Conservation (phyloP, 2,329 filamentous ascomycete species). For the Ustilaginoidea virens region DNA sequence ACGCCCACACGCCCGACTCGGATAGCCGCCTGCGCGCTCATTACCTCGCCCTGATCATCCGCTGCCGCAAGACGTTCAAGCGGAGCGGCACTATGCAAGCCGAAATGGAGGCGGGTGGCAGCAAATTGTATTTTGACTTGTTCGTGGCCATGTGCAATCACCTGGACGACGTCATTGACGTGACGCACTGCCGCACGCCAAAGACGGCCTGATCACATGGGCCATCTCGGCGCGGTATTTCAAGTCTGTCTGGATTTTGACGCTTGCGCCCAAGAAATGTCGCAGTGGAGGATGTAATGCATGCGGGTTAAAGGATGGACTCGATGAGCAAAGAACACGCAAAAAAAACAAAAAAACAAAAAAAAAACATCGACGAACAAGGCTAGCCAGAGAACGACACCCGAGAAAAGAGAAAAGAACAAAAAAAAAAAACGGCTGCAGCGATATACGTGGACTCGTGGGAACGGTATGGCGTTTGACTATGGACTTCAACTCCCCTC, state of each 20-base stretch:
- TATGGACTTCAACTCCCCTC: slow-evolving; percentile 18
- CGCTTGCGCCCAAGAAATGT: slow-evolving; percentile 1
- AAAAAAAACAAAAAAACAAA: slow-evolving; percentile 8
- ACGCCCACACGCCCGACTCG: slow-evolving; percentile 84
- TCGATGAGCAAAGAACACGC: slow-evolving; percentile 7
- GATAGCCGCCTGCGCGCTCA: slow-evolving; percentile 89
- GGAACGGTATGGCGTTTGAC: slow-evolving; percentile 16
- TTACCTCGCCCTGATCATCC: slow-evolving; percentile 93
- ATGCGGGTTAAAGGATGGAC: slow-evolving; percentile 3
- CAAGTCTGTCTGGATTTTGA: slow-evolving; percentile 7
- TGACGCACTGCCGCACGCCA: slow-evolving; percentile 51
- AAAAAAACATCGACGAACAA: no score
- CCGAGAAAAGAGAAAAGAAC: no score
- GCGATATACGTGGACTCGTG: slow-evolving; percentile 6
- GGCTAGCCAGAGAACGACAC: no score
- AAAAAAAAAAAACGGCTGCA: slow-evolving; percentile 10
- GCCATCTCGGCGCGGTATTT: not conserved
- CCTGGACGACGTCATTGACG: slow-evolving; percentile 87
- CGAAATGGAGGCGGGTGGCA: slow-evolving; percentile 87
- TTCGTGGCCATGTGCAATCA: slow-evolving; percentile 98
- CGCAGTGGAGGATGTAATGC: slow-evolving; percentile 9
- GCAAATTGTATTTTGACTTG: slow-evolving; percentile 93
- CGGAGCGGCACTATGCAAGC: slow-evolving; percentile 96
- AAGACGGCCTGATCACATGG: slow-evolving; percentile 33
- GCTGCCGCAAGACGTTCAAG: slow-evolving; percentile 95